Conservation (phyloP, 2,329 filamentous ascomycete genomes). For the Apiospora pterosperma region DNA sequence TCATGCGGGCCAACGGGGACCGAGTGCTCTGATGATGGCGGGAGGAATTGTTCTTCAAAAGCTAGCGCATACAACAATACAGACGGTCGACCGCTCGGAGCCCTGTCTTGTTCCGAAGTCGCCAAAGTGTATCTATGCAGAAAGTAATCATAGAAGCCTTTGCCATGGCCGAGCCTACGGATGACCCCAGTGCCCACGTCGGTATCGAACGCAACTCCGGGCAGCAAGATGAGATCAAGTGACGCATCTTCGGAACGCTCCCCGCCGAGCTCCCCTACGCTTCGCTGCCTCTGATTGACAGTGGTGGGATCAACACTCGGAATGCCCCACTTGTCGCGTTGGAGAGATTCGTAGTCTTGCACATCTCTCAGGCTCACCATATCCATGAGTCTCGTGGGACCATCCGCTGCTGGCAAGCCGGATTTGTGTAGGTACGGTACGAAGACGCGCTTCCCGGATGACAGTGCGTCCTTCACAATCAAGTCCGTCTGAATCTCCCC, state of each 20-base stretch:
- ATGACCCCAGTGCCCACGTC: conserved; percentile 51
- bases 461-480: conserved; percentile 79
- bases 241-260: conserved; percentile 40
- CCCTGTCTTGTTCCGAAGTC: conserved; percentile 27
- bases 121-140: conserved; percentile 65
- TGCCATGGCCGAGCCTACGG: conserved; percentile 84
- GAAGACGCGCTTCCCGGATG: conserved; percentile 78
- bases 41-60: conserved; percentile 79
- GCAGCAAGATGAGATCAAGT: conserved; percentile 85
- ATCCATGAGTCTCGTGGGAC: conserved; percentile 76
- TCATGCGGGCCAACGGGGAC: conserved; percentile 77
- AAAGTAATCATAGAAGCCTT: conserved; percentile 96
- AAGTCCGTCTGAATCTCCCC: conserved; percentile 81
- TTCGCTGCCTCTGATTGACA: conserved; percentile 64
- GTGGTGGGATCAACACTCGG: conserved; percentile 73
- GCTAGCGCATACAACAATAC: conserved; percentile 70
- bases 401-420: conserved; percentile 40
- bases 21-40: conserved; percentile 50
- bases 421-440: conserved; percentile 81
- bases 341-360: conserved; percentile 73
- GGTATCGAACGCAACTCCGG: conserved; percentile 86
- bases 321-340: conserved; percentile 87
- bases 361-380: conserved; percentile 79
- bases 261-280: conserved; percentile 61
- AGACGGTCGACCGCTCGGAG: conserved; percentile 30